Evolutionary conservation across 306 rosid species (phyloP).

Genomic region (Oxytropis ochrocephala): DNA sequence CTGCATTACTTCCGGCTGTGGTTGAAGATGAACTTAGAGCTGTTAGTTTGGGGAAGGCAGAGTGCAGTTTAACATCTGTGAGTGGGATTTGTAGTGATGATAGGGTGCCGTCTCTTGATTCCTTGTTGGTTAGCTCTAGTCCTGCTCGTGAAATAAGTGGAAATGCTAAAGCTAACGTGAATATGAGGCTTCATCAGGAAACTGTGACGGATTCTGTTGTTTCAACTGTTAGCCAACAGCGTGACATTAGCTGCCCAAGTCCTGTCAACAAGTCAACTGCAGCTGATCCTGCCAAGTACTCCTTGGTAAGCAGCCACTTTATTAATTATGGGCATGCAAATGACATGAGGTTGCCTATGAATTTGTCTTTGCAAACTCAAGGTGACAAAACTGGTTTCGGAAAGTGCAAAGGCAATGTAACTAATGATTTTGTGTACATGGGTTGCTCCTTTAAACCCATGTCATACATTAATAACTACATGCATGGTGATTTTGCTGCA

Average conservation of each 20-base stretch:
- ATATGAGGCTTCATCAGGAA: slow-evolving; percentile 27
- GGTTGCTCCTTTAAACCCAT: slow-evolving; percentile 67
- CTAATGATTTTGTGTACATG: slow-evolving; percentile 37
- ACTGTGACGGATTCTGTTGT: slow-evolving; percentile 21
- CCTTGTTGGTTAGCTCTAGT: slow-evolving; percentile 17
- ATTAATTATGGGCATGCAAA: slow-evolving; percentile 25
- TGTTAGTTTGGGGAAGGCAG: slow-evolving; percentile 15
- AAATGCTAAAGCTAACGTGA: not conserved
- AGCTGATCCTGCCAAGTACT: slow-evolving; percentile 16
- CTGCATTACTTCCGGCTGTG: slow-evolving; percentile 12
- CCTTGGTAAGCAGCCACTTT: slow-evolving; percentile 30
- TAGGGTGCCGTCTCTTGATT: slow-evolving; percentile 23
- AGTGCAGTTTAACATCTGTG: not conserved
- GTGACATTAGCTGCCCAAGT: slow-evolving; percentile 23
- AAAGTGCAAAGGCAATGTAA: slow-evolving; percentile 33
- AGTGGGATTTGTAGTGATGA: slow-evolving; percentile 24
- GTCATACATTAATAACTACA: slow-evolving; percentile 62
- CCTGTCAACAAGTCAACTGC: slow-evolving; percentile 35
- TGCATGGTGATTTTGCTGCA: slow-evolving; percentile 92
- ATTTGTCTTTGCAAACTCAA: slow-evolving; percentile 35
- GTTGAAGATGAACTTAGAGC: slow-evolving; percentile 25
- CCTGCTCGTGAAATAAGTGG: slow-evolving; percentile 19
- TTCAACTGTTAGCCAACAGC: slow-evolving; percentile 28
- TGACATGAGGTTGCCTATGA: slow-evolving; percentile 22
- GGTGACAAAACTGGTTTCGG: slow-evolving; percentile 30